These are phyloP conservation scores for Testicularia cyperi DNA, from an alignment of 1,284 basidiomycete species.

Conservation along the genomic window DNA sequence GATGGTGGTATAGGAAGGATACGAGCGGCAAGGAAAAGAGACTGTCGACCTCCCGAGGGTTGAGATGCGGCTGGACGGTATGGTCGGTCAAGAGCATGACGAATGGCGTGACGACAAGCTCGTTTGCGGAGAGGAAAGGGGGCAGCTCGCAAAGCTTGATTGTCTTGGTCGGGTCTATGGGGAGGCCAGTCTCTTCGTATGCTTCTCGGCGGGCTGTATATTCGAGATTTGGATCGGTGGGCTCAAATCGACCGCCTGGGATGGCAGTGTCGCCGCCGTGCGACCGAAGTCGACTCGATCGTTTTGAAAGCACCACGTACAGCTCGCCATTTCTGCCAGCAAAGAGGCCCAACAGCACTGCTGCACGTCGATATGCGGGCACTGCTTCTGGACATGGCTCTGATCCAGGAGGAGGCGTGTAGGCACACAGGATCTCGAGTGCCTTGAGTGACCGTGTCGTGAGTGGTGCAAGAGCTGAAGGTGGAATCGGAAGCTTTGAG, in stretches of 20 bases:
- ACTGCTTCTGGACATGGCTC: conserved; percentile 45
- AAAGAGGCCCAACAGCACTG: conserved; percentile 51
- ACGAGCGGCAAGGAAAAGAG: conserved; percentile 51
- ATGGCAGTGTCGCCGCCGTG: conserved; percentile 57
- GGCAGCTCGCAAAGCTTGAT: conserved; percentile 48
- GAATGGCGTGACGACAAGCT: conserved; percentile 55
- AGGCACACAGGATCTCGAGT: conserved; percentile 26
- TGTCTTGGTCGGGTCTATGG: conserved; percentile 29
- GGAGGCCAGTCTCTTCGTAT: conserved; percentile 56
- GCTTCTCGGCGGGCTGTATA: conserved; percentile 52
- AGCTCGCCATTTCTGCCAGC: conserved; percentile 48
- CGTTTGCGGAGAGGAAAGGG: conserved; percentile 54
- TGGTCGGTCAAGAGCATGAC: conserved; percentile 47
- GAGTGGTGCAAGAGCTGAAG: conserved; percentile 5
- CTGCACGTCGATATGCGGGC: conserved; percentile 53
- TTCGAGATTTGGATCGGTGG: conserved; percentile 44
- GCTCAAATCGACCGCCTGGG: conserved; percentile 54
- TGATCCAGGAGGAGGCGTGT: conserved; percentile 11
- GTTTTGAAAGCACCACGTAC: conserved; percentile 50
- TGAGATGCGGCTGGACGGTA: conserved; percentile 33
- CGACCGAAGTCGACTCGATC: conserved; percentile 30
- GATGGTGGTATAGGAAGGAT: conserved; percentile 49
- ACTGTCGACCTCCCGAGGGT: conserved; percentile 46
- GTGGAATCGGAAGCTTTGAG: conserved; percentile 5
- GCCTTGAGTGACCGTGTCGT: conserved; percentile 29